Base-by-base conservation (phyloP, 352 stramenopile genomes). In the Phytophthora vignae region DNA sequence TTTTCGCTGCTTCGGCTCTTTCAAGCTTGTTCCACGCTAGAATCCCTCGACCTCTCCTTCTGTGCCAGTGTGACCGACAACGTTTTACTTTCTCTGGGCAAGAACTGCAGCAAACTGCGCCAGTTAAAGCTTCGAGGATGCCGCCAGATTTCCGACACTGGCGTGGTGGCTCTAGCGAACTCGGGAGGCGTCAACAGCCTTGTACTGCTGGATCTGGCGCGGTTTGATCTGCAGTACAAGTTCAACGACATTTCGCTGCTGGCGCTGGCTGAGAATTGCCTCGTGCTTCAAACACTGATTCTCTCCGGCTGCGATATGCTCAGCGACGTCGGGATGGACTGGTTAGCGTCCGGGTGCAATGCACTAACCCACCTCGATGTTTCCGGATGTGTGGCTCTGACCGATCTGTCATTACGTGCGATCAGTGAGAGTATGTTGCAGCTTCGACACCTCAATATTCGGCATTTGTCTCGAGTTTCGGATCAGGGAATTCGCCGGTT, bases 191-290 rank as follows among this genome's bases (percentile, higher is more conserved):
- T 87, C 54, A 72, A 75, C n/a, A 64, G 74, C 10, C 77, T 99
- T 1, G 71, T 76, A 3, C 46, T 84, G 21, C 77, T 99, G 6
- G 90, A 98, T 65, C 54, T 99, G 44, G 74, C 84, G 22, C 84
- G 96, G 15, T 96, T 82, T 46, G 93, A 98, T 55, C 80, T 99
- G 50, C 79, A 86, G 33, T 98, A 97, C 78, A 95, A 97, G 70
- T 82, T 98, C 54, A 97, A 92, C 42, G 96, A 99, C 71, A 90
- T 98, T 31, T 83, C 88, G 8, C 69, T 99, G 10, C 70, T 99
- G 29, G 79, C 93, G 11, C 72, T 98, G 49, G 83, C 74, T 1
- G 79, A 93, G n/a, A 81, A 83, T 21, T 93, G 80, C 14, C 53
- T 64, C 15, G 57, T 85, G 21, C 76, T 94, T 2, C 74, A 91